These are phyloP conservation scores for Marasmius fiardii DNA, from an alignment of 1,284 basidiomycete genomes.

Conservation along the genomic window DNA sequence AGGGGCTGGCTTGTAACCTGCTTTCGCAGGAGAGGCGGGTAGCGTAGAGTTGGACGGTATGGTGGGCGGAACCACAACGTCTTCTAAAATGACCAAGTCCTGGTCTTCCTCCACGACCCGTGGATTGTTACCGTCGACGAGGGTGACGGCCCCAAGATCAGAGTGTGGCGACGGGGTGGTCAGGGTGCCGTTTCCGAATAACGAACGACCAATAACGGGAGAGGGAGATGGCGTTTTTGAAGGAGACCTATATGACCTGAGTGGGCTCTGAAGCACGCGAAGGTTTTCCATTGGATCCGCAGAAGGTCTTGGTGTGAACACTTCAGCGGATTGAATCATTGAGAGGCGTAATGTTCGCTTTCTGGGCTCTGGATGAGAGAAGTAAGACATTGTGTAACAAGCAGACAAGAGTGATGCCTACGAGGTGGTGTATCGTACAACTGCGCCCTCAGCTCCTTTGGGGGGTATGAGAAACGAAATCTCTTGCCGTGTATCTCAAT, in stretches of 20 bases:
- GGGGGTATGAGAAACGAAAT: slow-evolving; percentile 69
- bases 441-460: slow-evolving; percentile 61
- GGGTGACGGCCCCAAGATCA: slow-evolving; percentile 49
- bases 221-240: slow-evolving; percentile 21
- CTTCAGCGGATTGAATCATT: slow-evolving; percentile 70
- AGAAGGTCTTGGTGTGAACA: slow-evolving; percentile 64
- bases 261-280: slow-evolving; percentile 54
- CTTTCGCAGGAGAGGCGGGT: slow-evolving; percentile 11
- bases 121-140: slow-evolving; percentile 65
- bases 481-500: slow-evolving; percentile 65
- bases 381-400: background rate
- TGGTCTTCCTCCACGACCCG: slow-evolving; percentile 65
- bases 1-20: slow-evolving; percentile 4
- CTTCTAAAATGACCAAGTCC: slow-evolving; percentile 69
- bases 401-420: slow-evolving; percentile 23
- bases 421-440: slow-evolving; percentile 50
- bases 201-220: slow-evolving; percentile 7
- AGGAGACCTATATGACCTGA: slow-evolving; percentile 30
- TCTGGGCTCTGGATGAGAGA: slow-evolving; percentile 23
- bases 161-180: slow-evolving; percentile 19
- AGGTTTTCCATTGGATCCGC: slow-evolving; percentile 59
- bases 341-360: slow-evolving; percentile 58
- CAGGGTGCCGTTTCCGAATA: slow-evolving; percentile 1
- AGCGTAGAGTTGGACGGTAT: slow-evolving; percentile 13
- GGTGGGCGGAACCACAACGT: slow-evolving; percentile 37